Conservation (phyloP, 495 filamentous ascomycete species). For the Aspergillus diversus region DNA sequence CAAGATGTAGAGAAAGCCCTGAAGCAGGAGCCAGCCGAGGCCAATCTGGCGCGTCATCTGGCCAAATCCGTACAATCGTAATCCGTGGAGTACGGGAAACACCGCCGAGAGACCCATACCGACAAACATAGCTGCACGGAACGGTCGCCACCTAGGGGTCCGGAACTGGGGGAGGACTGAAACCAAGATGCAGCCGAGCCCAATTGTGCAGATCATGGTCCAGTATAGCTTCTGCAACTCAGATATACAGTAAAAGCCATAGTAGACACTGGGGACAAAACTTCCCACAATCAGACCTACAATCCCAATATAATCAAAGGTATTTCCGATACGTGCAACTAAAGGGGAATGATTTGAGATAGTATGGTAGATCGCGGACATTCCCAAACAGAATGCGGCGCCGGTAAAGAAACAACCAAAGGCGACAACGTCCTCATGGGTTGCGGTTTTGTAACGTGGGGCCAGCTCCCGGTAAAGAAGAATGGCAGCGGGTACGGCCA, state of each 20-base stretch:
- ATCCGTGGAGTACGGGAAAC: slow-evolving; percentile 77
- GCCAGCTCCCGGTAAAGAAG: slow-evolving; percentile 54
- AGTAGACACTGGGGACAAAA: slow-evolving; percentile 84
- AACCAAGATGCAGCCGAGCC: slow-evolving; percentile 71
- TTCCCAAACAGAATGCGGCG: slow-evolving; percentile 75
- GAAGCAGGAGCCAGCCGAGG: slow-evolving; percentile 75
- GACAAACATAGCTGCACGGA: slow-evolving; percentile 90
- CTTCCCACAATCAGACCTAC: slow-evolving; percentile 86
- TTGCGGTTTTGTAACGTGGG: slow-evolving; percentile 70
- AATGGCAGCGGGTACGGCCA: slow-evolving; percentile 42
- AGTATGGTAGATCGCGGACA: slow-evolving; percentile 81
- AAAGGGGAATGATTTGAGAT: slow-evolving; percentile 67
- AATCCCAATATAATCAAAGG: slow-evolving; percentile 90
- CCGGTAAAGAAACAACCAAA: slow-evolving; percentile 81
- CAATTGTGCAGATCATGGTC: slow-evolving; percentile 78
- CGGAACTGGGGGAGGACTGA: slow-evolving; percentile 80
- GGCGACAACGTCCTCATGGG: slow-evolving; percentile 65
- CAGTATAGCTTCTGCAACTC: slow-evolving; percentile 69
- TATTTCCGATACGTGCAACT: slow-evolving; percentile 65
- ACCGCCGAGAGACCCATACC: slow-evolving; percentile 83
- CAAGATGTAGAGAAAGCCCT: slow-evolving; percentile 83
- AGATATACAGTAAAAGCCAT: slow-evolving; percentile 75
- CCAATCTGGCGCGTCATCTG: slow-evolving; percentile 73
- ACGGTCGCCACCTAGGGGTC: slow-evolving; percentile 78
- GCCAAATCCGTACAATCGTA: slow-evolving; percentile 60